These are phyloP conservation scores for Pouteria campechiana DNA, from an alignment of 179 eudicot species.

Conservation along the genomic window DNA sequence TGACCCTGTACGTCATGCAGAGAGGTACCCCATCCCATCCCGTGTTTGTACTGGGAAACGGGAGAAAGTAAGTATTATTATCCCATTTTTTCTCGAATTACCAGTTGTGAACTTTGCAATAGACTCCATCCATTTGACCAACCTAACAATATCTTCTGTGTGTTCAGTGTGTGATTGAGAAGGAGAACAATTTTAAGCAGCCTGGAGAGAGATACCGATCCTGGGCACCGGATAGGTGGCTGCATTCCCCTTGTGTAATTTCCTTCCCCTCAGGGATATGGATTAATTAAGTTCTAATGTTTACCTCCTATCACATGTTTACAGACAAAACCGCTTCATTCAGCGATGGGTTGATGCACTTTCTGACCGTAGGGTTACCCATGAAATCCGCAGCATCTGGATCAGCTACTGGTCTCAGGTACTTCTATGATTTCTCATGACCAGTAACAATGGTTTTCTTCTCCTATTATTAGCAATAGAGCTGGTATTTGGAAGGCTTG, in stretches of 20 bases:
- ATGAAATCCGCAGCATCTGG: slow-evolving; percentile 77
- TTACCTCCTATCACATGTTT: neutral
- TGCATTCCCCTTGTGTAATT: neutral
- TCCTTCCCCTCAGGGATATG: neutral
- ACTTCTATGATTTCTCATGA: neutral
- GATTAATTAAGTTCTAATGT: neutral
- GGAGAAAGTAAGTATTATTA: slow-evolving; percentile 18
- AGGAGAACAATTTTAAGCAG: slow-evolving; percentile 93
- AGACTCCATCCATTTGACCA: no score
- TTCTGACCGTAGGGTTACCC: slow-evolving; percentile 71
- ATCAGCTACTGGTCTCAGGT: slow-evolving; percentile 82
- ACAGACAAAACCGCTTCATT: slow-evolving; percentile 76
- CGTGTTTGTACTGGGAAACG: slow-evolving; percentile 31
- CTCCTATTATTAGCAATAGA: no score
- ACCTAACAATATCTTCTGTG: neutral
- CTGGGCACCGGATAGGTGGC: slow-evolving; percentile 67
- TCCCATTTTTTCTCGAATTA: neutral
- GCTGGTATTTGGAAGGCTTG: no score
- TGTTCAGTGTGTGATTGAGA: slow-evolving; percentile 62
- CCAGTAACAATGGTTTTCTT: neutral
- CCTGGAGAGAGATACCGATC: slow-evolving; percentile 81
- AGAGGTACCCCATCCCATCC: slow-evolving; percentile 36
- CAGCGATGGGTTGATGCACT: slow-evolving; percentile 56
- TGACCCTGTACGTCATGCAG: slow-evolving; percentile 46
- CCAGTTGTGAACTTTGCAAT: neutral